phyloP scores from a whole-genome alignment of 768 basidiomycete genomes.

The Rubroboletus pulcherrimus region DNA sequence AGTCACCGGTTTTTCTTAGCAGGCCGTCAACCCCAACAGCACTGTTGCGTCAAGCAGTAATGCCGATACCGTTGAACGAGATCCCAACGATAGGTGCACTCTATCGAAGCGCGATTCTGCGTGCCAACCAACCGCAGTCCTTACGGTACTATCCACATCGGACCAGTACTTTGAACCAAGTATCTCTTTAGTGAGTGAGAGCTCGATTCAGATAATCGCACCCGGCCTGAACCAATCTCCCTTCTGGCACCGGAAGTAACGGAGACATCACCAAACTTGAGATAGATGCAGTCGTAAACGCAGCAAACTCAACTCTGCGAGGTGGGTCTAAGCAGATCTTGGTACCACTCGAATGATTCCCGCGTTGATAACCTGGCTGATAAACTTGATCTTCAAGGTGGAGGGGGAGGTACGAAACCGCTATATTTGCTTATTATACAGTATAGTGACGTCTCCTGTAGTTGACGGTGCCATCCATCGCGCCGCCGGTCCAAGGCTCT shows the following conservation, averaged over 20 bases:
- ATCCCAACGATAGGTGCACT: conserved; percentile 57
- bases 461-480: conserved; percentile 82
- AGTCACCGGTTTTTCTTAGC: background rate
- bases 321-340: conserved; percentile 38
- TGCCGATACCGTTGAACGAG: conserved; percentile 33
- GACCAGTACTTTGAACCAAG: conserved; percentile 44
- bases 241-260: conserved; percentile 44
- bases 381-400: conserved; percentile 44
- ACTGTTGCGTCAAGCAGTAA: background rate
- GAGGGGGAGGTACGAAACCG: conserved; percentile 61
- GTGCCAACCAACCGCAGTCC: conserved; percentile 27
- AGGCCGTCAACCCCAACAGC: background rate
- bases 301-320: conserved; percentile 68
- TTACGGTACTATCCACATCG: conserved; percentile 30
- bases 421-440: background rate
- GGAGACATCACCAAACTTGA: conserved; percentile 75
- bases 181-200: conserved; percentile 63
- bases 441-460: conserved; percentile 21
- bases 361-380: background rate
- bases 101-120: conserved; percentile 43
- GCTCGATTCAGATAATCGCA: background rate
- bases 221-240: background rate
- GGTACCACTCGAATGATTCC: background rate
- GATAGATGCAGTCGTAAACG: conserved; percentile 77
- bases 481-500: conserved; percentile 63